phyloP scores from a whole-genome alignment of 768 basidiomycete genomes.

The Clitopilus passeckerianus region DNA sequence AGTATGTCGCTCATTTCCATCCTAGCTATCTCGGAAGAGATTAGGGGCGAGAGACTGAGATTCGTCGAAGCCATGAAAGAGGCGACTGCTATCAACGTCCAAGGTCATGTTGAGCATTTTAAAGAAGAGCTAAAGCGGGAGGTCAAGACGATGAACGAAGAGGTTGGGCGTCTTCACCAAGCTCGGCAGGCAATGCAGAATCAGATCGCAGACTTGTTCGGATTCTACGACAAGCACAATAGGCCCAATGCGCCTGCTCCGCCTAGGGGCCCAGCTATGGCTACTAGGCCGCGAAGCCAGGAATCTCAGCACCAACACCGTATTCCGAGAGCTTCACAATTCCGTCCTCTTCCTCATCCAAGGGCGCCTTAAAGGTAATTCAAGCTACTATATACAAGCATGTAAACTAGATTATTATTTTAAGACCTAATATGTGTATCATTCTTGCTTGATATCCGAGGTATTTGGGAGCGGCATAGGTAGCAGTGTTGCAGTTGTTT shows the following conservation, averaged over 20 bases:
- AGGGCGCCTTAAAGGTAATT: conserved; percentile 3
- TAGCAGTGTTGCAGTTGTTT: neutral
- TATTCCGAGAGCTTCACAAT: conserved; percentile 2
- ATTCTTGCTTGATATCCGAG: neutral
- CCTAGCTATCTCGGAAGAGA: conserved; percentile 37
- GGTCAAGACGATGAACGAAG: conserved; percentile 68
- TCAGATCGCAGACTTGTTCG: conserved; percentile 69
- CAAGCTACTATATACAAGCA: neutral
- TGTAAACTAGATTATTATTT: neutral
- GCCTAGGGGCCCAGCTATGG: neutral
- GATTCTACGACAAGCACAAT: conserved; percentile 69
- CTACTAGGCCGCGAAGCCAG: neutral
- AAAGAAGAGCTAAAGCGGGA: conserved; percentile 76
- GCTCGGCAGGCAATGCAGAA: conserved; percentile 64
- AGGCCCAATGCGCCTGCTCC: conserved; percentile 13
- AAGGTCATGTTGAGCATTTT: conserved; percentile 87
- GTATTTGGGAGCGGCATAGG: neutral
- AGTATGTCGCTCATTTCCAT: neutral
- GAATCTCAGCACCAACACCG: neutral
- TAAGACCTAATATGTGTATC: neutral
- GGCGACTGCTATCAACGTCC: conserved; percentile 84
- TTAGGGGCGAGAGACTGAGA: conserved; percentile 77
- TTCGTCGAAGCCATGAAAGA: conserved; percentile 97
- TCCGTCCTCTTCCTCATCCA: conserved; percentile 20
- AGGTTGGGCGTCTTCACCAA: conserved; percentile 62